Evolutionary conservation across 140 eudicot species (phyloP), one percentile per base, ranked within the genome.

Genomic region (Bidens hawaiensis): DNA sequence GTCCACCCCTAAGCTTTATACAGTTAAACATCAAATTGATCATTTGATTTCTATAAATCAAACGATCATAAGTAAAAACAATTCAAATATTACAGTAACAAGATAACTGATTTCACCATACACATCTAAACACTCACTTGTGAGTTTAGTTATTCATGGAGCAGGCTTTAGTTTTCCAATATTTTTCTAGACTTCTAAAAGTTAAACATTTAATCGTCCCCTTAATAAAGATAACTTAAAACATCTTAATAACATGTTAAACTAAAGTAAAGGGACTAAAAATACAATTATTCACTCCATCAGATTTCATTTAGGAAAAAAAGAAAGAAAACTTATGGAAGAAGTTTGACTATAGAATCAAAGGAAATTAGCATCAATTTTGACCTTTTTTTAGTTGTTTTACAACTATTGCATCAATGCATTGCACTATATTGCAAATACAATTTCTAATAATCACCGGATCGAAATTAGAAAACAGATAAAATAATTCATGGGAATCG

Each of bases 281-380:
- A 6, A 17, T 49, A 63, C 12, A 70, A 70, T 50, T n/a, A n/a
- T n/a, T 38, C 9, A 19, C 25, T 24, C 23, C 2, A n/a, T n/a
- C n/a, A 34, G 31, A 25, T 13, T 41, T 48, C n/a, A 13, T 50
- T 25, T 34, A 16, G 8, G 43, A n/a, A n/a, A 28, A 38, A 51
- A 18, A 54, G 14, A 53, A 7, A 19, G 13, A 38, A 36, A 24
- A n/a, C 64, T 71, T 71, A 8, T 24, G 33, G 47, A 50, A 62
- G 70, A 71, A 71, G 76, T 25, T 62, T 19, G 52, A 15, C 69
- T 31, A 3, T 2, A 13, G 53, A 70, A 60, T 70, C 52, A 47
- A 34, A 57, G 22, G 40, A 67, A 41, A 49, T 42, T 3, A 14
- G 36, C 64, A 50, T 62, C 64, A 28, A 61, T 6, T 49, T 41